A percentile compares a stretch with the other conserved stretches of the same genome.
These are phyloP conservation scores for Annulohypoxylon truncatum DNA, from an alignment of 2,329 filamentous ascomycete species.

Conservation along the genomic window DNA sequence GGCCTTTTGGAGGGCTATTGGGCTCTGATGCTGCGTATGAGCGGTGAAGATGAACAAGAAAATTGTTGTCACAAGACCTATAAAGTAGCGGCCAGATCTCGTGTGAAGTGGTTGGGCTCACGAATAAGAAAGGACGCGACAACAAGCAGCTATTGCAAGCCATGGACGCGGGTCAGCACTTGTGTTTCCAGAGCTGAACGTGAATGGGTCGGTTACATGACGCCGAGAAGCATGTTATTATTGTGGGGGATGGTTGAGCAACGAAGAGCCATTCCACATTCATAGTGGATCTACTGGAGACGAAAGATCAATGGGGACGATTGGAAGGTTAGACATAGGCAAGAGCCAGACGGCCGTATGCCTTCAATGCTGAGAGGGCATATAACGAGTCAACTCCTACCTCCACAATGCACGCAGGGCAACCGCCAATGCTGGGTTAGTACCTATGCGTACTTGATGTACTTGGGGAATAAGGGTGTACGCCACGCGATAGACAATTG, in stretches of 20 bases:
- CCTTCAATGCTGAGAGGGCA: slow-evolving; percentile 11
- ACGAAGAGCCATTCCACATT: slow-evolving; percentile 12
- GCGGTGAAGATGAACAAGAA: slow-evolving; percentile 2
- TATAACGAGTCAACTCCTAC: not conserved
- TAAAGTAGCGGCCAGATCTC: slow-evolving; percentile 31
- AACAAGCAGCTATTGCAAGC: slow-evolving; percentile 11
- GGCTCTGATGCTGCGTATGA: slow-evolving; percentile 6
- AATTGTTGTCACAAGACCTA: slow-evolving; percentile 12
- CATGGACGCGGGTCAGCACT: slow-evolving; percentile 20
- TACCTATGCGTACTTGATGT: too few relatives aligned
- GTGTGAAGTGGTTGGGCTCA: slow-evolving; percentile 13
- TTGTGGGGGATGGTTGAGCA: slow-evolving; percentile 11
- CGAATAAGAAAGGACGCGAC: slow-evolving; percentile 22
- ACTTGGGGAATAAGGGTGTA: slow-evolving; percentile 6
- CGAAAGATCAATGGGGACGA: slow-evolving; percentile 1
- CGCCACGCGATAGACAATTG: not conserved
- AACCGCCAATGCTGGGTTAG: not conserved
- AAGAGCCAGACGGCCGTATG: slow-evolving; percentile 13
- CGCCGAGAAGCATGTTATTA: slow-evolving; percentile 4
- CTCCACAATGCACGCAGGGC: not conserved
- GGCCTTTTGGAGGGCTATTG: slow-evolving; percentile 1
- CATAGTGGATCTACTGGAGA: slow-evolving; percentile 10
- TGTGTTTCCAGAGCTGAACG: slow-evolving; percentile 12
- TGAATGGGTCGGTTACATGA: slow-evolving; percentile 20
- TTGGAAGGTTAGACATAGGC: slow-evolving; percentile 1